Evolutionary conservation across 768 basidiomycete genomes (phyloP).

Genomic region (Sarcodon sp.): DNA sequence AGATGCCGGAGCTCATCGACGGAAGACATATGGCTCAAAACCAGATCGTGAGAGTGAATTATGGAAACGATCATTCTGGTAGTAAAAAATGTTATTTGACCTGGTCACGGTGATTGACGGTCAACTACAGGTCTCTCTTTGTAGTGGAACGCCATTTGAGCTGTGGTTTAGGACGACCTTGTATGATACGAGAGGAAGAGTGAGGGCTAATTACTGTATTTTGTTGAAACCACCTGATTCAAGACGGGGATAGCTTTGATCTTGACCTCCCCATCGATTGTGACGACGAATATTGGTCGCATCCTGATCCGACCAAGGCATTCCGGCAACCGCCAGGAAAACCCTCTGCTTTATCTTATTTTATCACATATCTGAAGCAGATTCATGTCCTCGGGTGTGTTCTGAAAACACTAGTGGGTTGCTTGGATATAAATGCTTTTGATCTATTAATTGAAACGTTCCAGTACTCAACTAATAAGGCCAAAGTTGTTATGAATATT

Average conservation of each 20-base stretch:
- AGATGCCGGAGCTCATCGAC: conserved; percentile 32
- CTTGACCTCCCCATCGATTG: conserved; percentile 50
- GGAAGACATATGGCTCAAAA: conserved; percentile 17
- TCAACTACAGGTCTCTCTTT: conserved; percentile 15
- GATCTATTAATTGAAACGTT: background rate
- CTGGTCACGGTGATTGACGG: conserved; percentile 1
- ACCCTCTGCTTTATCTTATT: conserved; percentile 40
- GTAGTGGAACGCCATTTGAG: conserved; percentile 20
- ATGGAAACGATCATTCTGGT: conserved; percentile 47
- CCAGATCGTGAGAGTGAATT: conserved; percentile 40
- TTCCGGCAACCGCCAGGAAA: conserved; percentile 55
- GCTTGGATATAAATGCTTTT: background rate
- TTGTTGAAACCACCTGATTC: background rate
- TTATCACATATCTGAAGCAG: conserved; percentile 41
- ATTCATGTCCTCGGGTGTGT: conserved; percentile 51
- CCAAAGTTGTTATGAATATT: conserved; percentile 1
- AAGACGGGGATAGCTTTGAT: conserved; percentile 33
- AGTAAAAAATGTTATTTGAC: conserved; percentile 10
- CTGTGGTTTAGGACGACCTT: conserved; percentile 49
- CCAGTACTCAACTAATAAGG: conserved; percentile 10
- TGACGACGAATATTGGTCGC: conserved; percentile 60
- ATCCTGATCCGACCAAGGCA: conserved; percentile 27
- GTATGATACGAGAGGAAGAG: conserved; percentile 62
- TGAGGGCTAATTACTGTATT: conserved; percentile 17
- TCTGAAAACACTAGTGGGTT: conserved; percentile 44